A percentile compares a stretch with the other conserved stretches of the same genome.
These are phyloP conservation scores for Termitomyces heimii DNA, from an alignment of 768 basidiomycete species.

Conservation along the genomic window DNA sequence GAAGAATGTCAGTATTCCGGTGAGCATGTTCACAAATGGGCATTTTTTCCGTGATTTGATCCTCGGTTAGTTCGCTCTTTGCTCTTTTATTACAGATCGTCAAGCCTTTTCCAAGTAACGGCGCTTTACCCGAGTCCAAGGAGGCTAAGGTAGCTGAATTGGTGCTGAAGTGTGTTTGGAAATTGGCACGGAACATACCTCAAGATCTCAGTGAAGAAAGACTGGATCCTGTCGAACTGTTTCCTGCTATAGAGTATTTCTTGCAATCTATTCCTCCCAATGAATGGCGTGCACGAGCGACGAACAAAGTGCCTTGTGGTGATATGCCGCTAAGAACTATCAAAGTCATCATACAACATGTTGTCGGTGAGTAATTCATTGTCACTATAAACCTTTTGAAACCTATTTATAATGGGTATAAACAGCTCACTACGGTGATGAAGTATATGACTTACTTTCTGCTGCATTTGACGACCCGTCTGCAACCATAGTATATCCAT, in stretches of 20 bases:
- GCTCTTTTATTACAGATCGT: conserved; percentile 75
- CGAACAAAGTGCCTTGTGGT: conserved; percentile 88
- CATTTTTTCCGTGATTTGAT: conserved; percentile 7
- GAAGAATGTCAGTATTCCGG: conserved; percentile 90
- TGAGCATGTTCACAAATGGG: conserved; percentile 27
- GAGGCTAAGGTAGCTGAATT: conserved; percentile 89
- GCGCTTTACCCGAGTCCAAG: conserved; percentile 67
- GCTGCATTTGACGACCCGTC: conserved; percentile 94
- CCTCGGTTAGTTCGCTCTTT: conserved; percentile 60
- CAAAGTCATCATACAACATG: conserved; percentile 96
- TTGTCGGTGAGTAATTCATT: conserved; percentile 68
- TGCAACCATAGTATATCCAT: conserved; percentile 94
- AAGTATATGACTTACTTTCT: conserved; percentile 87
- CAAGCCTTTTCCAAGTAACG: conserved; percentile 76
- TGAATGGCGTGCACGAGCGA: conserved; percentile 91
- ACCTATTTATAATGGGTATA: background rate
- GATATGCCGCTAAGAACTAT: conserved; percentile 98
- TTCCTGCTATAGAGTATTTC: conserved; percentile 92
- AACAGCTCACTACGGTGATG: conserved; percentile 77
- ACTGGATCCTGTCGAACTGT: conserved; percentile 83
- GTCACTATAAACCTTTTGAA: background rate
- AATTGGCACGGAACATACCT: conserved; percentile 89
- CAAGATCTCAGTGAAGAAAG: conserved; percentile 78
- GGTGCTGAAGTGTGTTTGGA: conserved; percentile 96
- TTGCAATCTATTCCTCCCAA: conserved; percentile 90